Percentiles rank a stretch among this genome's conserved stretches.
Evolutionary conservation across 164 flowering plant species (phyloP).

Genomic region (Magnolia changhungtana): DNA sequence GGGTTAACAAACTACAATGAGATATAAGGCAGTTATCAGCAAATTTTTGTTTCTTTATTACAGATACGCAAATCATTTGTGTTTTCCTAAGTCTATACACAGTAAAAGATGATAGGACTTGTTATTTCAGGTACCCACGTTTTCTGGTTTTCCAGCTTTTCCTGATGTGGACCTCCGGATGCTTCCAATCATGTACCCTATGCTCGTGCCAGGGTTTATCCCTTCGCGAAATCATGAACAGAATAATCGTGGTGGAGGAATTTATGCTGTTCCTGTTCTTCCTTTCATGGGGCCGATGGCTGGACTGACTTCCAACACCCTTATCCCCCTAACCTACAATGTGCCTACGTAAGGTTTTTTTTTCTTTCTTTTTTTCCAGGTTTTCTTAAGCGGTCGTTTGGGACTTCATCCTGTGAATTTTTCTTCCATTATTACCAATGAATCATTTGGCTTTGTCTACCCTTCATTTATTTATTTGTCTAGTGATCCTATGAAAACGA

Average conservation of each 20-base stretch:
- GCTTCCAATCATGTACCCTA: constrained; percentile 65
- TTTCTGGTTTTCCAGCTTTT: constrained; percentile 18
- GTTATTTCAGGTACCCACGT: constrained; percentile 25
- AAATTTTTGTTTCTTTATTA: too few species aligned
- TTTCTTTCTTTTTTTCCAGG: constrained; percentile 1
- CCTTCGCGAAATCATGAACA: constrained; percentile 57
- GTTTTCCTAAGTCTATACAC: too few species aligned
- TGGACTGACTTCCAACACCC: constrained; percentile 62
- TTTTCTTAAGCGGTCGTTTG: neutral
- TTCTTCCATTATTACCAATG: too few species aligned
- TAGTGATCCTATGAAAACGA: too few species aligned
- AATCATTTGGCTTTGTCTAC: too few species aligned
- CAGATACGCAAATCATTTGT: too few species aligned
- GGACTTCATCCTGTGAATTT: too few species aligned
- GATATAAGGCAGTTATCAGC: too few species aligned
- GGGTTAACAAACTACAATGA: too few species aligned
- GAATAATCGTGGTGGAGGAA: constrained; percentile 67
- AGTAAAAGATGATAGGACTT: neutral
- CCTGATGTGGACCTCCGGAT: constrained; percentile 47
- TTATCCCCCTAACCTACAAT: constrained; percentile 78
- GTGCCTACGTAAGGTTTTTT: constrained; percentile 65
- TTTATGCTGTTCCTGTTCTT: constrained; percentile 81
- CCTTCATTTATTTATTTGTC: too few species aligned
- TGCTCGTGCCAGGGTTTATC: constrained; percentile 46
- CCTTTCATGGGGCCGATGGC: constrained; percentile 51